Base-by-base conservation (phyloP, 2,329 filamentous ascomycete genomes). In the Sporothrix curviconia region DNA sequence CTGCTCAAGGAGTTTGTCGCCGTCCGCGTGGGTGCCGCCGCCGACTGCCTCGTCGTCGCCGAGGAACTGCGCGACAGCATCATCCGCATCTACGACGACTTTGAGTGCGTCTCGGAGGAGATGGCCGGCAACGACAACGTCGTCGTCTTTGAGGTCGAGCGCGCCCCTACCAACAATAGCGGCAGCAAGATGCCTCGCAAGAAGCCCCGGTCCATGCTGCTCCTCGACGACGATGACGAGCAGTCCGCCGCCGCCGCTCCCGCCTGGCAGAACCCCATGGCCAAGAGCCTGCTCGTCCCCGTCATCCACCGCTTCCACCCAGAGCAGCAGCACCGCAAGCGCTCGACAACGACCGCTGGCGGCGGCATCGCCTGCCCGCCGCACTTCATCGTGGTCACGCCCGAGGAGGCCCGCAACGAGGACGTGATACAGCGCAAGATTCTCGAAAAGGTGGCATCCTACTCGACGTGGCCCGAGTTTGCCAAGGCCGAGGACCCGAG, bases 41-140 rank as follows among this genome's bases (percentile, higher is more conserved):
- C 77, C 51, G 79, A 85, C 49, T 81, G 83, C 12, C 68, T 96
- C n/a, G 84, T 96, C 67, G 85, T 86, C 14, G 86, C 84, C 1
- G 94, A 99, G 66, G 84, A 95, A 52, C 95, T 90, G 69, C 87
- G 84, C 64, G 78, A 84, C 64, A 90, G 86, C 64, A 92, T 96
- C 70, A 97, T 92, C 76, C 92, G 91, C 67, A 80, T 90, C 51
- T 91, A 94, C 63, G 82, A 90, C 24, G 89, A 96, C 65, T 74
- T 74, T 4, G 68, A 70, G 7, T 78, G 79, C 30, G 84, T 92
- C 9, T 84, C 84, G 0, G 91, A 96, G 57, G 83, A 85, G 49
- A 92, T 96, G 55, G 62, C 67, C 0, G 75, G 73, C 22, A 87
- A 88, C 58, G 82, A 87, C 56, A 76, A 89, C 47, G 82, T 82